A percentile compares a stretch with the other conserved stretches of the same genome.
Evolutionary conservation across 768 basidiomycete genomes (phyloP).

Genomic region (Baorangia bicolor): DNA sequence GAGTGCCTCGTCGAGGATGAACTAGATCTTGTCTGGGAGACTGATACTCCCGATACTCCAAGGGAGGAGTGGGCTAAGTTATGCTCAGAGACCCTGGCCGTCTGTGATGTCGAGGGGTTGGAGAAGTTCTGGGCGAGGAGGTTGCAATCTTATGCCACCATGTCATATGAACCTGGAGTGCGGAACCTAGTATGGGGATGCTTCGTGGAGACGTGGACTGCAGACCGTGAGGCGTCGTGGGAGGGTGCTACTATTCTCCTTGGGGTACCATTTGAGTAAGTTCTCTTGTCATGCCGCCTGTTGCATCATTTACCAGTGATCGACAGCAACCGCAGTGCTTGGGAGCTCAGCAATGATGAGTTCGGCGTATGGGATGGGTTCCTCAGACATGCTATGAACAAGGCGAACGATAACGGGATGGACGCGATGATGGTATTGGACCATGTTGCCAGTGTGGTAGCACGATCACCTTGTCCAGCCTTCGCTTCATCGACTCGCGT

Average conservation of each 20-base stretch:
- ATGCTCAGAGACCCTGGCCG: slow-evolving; percentile 52
- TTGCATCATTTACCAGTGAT: slow-evolving; percentile 5
- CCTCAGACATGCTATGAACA: slow-evolving; percentile 48
- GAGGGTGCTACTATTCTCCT: slow-evolving; percentile 52
- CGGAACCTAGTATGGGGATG: slow-evolving; percentile 56
- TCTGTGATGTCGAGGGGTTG: slow-evolving; percentile 48
- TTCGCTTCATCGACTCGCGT: slow-evolving; percentile 49
- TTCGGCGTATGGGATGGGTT: slow-evolving; percentile 59
- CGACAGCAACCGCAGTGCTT: slow-evolving; percentile 41
- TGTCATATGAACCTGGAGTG: slow-evolving; percentile 40
- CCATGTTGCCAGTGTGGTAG: slow-evolving; percentile 49
- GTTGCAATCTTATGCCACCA: slow-evolving; percentile 19
- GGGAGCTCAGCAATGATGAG: slow-evolving; percentile 56
- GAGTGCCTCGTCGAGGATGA: slow-evolving; percentile 49
- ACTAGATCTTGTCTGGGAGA: slow-evolving; percentile 42
- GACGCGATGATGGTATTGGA: slow-evolving; percentile 56
- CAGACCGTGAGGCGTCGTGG: slow-evolving; percentile 46
- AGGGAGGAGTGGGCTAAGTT: slow-evolving; percentile 58
- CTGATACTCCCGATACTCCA: slow-evolving; percentile 44
- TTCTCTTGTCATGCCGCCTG: slow-evolving; percentile 14
- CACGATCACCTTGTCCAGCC: slow-evolving; percentile 38
- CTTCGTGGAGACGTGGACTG: slow-evolving; percentile 57
- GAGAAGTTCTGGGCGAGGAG: slow-evolving; percentile 50
- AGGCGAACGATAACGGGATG: slow-evolving; percentile 59
- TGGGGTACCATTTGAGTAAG: slow-evolving; percentile 63